phyloP scores from a whole-genome alignment of 2,329 filamentous ascomycete genomes.

The Colletotrichum tropicale region DNA sequence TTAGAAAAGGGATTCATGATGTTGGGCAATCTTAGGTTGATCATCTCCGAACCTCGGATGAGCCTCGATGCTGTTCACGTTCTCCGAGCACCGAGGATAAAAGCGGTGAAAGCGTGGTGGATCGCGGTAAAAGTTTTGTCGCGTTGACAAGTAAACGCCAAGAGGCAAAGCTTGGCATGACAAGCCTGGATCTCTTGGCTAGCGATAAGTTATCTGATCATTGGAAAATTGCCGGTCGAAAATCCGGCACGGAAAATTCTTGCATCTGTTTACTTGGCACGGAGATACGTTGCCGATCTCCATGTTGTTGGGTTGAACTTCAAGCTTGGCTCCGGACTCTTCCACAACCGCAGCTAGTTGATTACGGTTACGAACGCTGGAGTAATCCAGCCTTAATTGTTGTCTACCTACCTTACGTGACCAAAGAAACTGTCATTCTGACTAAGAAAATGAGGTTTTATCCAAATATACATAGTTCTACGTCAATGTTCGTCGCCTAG shows the following conservation, averaged over 20 bases:
- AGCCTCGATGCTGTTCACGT: too few relatives aligned
- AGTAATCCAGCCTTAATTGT: neutral
- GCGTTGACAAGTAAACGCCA: neutral
- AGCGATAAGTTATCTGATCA: neutral
- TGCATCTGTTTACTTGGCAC: neutral
- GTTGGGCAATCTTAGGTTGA: neutral
- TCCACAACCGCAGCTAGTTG: neutral
- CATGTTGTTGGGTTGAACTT: neutral
- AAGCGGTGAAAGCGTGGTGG: neutral
- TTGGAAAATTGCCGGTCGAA: neutral
- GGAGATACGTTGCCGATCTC: neutral
- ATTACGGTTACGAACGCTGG: neutral
- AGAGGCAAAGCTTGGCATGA: neutral
- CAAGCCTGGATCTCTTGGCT: slow-evolving; percentile 5
- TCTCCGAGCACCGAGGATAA: neutral
- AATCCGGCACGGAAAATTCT: neutral
- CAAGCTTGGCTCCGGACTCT: neutral
- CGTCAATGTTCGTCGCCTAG: neutral
- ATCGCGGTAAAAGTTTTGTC: neutral
- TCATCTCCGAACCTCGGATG: neutral
- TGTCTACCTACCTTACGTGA: neutral
- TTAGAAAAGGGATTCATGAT: neutral
- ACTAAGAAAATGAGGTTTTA: neutral
- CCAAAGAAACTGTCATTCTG: neutral
- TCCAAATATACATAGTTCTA: neutral